Percentiles rank a stretch among this genome's conserved stretches.
Evolutionary conservation across 768 basidiomycete species (phyloP).

Genomic region (Trametes cubensis): DNA sequence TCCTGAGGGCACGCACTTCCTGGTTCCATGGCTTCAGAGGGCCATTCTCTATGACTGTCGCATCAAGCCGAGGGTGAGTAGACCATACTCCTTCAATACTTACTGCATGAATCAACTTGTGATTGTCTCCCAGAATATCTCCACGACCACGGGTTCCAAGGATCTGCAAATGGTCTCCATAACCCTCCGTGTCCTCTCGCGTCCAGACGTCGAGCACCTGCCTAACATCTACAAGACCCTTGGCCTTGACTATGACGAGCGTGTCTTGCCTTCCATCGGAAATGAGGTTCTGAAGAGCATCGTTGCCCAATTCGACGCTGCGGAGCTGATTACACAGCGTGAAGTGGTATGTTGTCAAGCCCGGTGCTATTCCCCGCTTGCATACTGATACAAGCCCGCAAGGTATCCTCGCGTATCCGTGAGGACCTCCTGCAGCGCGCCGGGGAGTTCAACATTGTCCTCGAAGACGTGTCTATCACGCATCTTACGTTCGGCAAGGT

Average conservation of each 20-base stretch:
- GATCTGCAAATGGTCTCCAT: constrained; percentile 99
- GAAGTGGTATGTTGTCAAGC: constrained; percentile 75
- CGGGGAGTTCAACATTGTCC: constrained; percentile 90
- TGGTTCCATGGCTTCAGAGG: constrained; percentile 93
- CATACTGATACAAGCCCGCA: not conserved
- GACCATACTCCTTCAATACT: not conserved
- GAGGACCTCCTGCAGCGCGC: constrained; percentile 92
- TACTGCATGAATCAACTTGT: not conserved
- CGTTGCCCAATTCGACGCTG: constrained; percentile 97
- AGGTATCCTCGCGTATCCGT: constrained; percentile 92
- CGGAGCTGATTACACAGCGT: constrained; percentile 94
- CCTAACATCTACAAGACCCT: constrained; percentile 93
- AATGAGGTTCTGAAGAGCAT: constrained; percentile 98
- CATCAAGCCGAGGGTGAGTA: constrained; percentile 84
- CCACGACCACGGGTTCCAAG: constrained; percentile 98
- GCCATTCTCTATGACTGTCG: constrained; percentile 98
- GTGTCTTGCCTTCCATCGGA: constrained; percentile 95
- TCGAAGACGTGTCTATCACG: constrained; percentile 98
- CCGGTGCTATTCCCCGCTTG: not conserved
- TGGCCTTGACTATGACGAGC: constrained; percentile 96
- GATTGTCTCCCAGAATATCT: constrained; percentile 86
- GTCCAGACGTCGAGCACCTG: constrained; percentile 87
- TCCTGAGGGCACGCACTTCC: constrained; percentile 93
- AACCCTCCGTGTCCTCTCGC: constrained; percentile 91
- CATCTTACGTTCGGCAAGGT: constrained; percentile 89